A percentile compares a stretch with the other conserved stretches of the same genome.
Evolutionary conservation across 352 stramenopile species (phyloP).

Genomic region (Globisporangium spiculum): DNA sequence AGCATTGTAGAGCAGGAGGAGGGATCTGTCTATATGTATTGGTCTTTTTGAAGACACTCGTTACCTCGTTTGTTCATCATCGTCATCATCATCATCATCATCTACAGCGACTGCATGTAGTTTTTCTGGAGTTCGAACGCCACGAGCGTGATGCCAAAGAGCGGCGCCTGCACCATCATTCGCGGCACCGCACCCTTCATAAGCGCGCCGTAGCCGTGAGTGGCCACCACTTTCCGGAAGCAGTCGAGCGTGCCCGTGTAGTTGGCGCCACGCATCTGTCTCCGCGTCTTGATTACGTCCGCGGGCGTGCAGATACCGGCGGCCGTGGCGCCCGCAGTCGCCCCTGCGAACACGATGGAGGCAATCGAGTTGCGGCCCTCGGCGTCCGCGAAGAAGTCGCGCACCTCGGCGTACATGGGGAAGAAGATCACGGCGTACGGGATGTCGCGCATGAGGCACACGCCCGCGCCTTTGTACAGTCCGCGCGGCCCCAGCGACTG

Average conservation of each 20-base stretch:
- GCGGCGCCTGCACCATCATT: constrained; percentile 85
- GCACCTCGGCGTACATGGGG: constrained; percentile 80
- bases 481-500: constrained; percentile 70
- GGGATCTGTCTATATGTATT: constrained; percentile 1
- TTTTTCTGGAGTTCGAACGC: constrained; percentile 89
- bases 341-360: constrained; percentile 65
- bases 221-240: constrained; percentile 67
- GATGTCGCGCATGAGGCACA: constrained; percentile 90
- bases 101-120: constrained; percentile 71
- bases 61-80: not conserved
- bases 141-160: constrained; percentile 84
- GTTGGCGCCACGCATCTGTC: constrained; percentile 73
- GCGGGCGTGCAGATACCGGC: constrained; percentile 56
- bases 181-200: constrained; percentile 84
- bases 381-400: constrained; percentile 43
- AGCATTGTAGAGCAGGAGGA: not conserved
- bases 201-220: constrained; percentile 78
- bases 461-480: constrained; percentile 82
- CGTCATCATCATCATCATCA: not conserved
- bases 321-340: constrained; percentile 55
- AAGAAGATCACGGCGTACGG: constrained; percentile 94
- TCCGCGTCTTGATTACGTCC: constrained; percentile 90
- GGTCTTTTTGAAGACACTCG: not conserved
- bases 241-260: constrained; percentile 88
- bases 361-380: constrained; percentile 54